Evolutionary conservation across 2,329 filamentous ascomycete genomes (phyloP).

Genomic region (Hymenoscyphus occultus): DNA sequence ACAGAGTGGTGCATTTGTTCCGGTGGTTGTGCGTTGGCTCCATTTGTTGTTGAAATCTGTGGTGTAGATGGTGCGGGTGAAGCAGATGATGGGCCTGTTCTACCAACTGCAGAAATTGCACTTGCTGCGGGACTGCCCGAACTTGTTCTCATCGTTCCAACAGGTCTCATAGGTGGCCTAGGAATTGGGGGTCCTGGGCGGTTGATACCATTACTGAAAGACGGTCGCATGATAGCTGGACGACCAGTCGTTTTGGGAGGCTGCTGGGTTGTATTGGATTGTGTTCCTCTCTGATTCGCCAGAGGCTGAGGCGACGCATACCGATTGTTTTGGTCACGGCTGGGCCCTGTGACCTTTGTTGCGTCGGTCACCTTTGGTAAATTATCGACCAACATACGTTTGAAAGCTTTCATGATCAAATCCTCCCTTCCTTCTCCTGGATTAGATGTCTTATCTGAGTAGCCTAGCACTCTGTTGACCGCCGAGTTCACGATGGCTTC

Average conservation of each 20-base stretch:
- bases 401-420: constrained; percentile 31
- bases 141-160: constrained; percentile 26
- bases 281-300: constrained; percentile 25
- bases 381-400: constrained; percentile 26
- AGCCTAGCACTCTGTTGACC: constrained; percentile 32
- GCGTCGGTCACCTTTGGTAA: constrained; percentile 24
- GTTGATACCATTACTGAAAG: constrained; percentile 28
- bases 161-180: constrained; percentile 34
- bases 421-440: constrained; percentile 25
- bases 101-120: constrained; percentile 22
- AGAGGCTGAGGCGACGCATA: constrained; percentile 20
- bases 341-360: constrained; percentile 10
- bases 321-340: constrained; percentile 14
- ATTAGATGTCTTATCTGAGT: constrained; percentile 25
- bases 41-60: constrained; percentile 8
- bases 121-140: constrained; percentile 28
- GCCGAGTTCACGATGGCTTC: constrained; percentile 34
- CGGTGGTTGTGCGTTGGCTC: constrained; percentile 13
- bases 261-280: constrained; percentile 21
- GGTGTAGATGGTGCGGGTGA: constrained; percentile 24
- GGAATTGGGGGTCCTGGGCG: constrained; percentile 23
- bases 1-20: too few species aligned
- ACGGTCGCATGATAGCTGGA: constrained; percentile 31
- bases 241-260: constrained; percentile 20
- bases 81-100: constrained; percentile 24